Conservation (phyloP, 2,329 filamentous ascomycete genomes). For the Dendrostoma leiphaemia region DNA sequence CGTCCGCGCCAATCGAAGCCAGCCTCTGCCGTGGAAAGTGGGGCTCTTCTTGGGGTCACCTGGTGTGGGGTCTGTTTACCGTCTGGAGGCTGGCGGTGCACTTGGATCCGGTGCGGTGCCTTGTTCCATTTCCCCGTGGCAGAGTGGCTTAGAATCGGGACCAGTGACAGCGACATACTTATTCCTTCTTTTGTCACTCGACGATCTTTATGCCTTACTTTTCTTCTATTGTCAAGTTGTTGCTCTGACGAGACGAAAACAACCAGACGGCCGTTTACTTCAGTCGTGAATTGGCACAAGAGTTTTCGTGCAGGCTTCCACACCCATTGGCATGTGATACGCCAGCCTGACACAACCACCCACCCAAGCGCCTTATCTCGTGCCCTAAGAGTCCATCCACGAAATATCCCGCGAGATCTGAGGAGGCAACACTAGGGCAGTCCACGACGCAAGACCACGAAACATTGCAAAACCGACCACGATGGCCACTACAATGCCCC, state of each 20-base stretch:
- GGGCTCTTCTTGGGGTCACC: no score
- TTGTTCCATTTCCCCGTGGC: conserved; percentile 15
- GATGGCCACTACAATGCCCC: conserved; percentile 32
- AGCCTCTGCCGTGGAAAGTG: background rate
- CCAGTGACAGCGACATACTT: no score
- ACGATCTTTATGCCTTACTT: background rate
- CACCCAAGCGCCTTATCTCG: background rate
- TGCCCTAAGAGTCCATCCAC: background rate
- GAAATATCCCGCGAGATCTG: background rate
- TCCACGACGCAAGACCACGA: no score
- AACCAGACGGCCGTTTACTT: background rate
- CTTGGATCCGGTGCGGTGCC: background rate
- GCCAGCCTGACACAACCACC: conserved; percentile 5
- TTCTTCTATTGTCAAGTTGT: background rate
- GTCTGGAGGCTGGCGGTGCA: background rate
- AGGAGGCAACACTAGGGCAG: no score
- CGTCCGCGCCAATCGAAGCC: conserved; percentile 14
- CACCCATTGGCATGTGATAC: conserved; percentile 13
- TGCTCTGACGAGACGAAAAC: background rate
- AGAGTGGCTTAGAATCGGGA: no score
- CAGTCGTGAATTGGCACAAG: background rate
- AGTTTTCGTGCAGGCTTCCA: no score
- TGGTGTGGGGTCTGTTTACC: no score
- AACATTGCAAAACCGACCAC: conserved; percentile 2
- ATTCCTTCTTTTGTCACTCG: background rate